Conservation (phyloP, 2,329 filamentous ascomycete species). For the Apiospora saccharicola region DNA sequence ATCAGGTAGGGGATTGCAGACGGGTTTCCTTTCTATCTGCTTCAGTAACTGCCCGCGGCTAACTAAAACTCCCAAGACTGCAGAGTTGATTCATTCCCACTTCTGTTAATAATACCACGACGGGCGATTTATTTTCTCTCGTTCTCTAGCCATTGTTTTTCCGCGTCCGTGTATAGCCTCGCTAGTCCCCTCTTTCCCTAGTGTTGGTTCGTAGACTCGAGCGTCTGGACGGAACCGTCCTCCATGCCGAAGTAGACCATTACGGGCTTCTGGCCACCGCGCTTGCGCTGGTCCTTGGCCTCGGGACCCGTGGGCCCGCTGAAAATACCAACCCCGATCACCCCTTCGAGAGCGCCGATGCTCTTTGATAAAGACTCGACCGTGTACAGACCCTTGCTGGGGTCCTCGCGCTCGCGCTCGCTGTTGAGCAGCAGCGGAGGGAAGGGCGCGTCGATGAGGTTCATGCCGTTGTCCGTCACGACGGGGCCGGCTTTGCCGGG, state of each 20-base stretch:
- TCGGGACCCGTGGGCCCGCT: slow-evolving; percentile 80
- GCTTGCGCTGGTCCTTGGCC: slow-evolving; percentile 57
- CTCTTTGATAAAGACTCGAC: no score
- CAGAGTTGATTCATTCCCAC: background rate
- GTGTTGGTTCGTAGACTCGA: slow-evolving; percentile 27
- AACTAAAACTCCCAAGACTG: background rate
- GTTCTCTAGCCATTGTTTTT: background rate
- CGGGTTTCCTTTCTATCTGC: background rate
- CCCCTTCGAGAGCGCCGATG: no score
- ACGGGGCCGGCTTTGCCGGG: slow-evolving; percentile 84
- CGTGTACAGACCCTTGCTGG: slow-evolving; percentile 77
- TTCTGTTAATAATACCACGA: background rate
- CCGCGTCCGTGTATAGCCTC: background rate
- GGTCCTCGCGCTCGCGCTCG: slow-evolving; percentile 55
- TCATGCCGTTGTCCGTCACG: slow-evolving; percentile 82
- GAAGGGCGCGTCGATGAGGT: slow-evolving; percentile 94
- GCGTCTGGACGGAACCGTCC: slow-evolving; percentile 69
- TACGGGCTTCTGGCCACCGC: slow-evolving; percentile 82
- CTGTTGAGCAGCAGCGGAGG: slow-evolving; percentile 67
- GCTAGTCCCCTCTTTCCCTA: background rate
- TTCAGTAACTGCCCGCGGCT: background rate
- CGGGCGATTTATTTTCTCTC: background rate
- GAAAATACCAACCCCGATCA: slow-evolving; percentile 91
- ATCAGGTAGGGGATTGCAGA: background rate
- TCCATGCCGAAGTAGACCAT: slow-evolving; percentile 95